phyloP scores from a whole-genome alignment of 768 basidiomycete genomes.

The Kwoniella dendrophila region DNA sequence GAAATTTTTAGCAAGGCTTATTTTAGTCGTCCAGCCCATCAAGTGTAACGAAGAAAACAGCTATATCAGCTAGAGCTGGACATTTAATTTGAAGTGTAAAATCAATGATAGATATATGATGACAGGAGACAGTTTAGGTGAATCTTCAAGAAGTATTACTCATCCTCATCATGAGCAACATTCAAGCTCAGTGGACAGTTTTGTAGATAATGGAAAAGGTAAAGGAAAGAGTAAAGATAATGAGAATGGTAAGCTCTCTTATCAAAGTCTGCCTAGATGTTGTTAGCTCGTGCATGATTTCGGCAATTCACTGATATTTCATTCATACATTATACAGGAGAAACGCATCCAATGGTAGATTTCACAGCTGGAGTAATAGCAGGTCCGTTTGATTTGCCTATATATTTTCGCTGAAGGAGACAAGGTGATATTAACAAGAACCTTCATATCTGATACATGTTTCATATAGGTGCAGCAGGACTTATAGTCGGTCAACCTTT shows the following conservation, averaged over 20 bases:
- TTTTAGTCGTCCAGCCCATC: no score
- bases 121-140: constrained; percentile 8
- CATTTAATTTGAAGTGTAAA: neutral
- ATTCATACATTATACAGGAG: neutral
- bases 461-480: constrained; percentile 66
- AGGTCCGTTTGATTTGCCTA: constrained; percentile 53
- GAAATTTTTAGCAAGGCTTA: no score
- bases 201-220: constrained; percentile 3
- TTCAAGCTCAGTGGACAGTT: neutral
- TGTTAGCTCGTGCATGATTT: no score
- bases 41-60: neutral
- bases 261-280: no score
- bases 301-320: no score
- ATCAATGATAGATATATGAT: neutral
- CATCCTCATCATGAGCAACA: neutral
- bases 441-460: no score
- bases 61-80: neutral
- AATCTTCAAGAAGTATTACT: constrained; percentile 3
- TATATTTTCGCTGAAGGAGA: no score
- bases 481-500: constrained; percentile 76
- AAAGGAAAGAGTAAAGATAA: constrained; percentile 18
- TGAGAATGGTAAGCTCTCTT: constrained; percentile 9
- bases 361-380: constrained; percentile 77
- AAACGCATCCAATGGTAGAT: constrained; percentile 64
- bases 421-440: no score